phyloP scores from a whole-genome alignment of 371 early-diverging fungal species.

The Saksenaea vasiformis region DNA sequence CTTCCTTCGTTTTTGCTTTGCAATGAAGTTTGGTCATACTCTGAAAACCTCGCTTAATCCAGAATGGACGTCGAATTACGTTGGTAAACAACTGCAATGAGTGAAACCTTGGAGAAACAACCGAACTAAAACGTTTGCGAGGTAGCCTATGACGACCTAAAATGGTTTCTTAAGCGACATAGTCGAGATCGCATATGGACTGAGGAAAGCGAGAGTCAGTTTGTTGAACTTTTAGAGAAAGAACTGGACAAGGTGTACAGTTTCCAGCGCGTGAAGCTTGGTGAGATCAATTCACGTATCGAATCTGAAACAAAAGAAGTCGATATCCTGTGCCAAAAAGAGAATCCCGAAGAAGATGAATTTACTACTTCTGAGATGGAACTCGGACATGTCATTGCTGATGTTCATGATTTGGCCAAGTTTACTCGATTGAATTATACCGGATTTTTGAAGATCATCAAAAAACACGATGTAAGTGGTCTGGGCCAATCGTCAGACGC shows the following conservation, averaged over 20 bases:
- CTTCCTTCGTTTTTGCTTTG: not conserved
- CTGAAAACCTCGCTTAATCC: conserved; percentile 72
- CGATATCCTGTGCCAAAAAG: conserved; percentile 60
- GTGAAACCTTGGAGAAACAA: conserved; percentile 35
- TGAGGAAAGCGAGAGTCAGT: conserved; percentile 82
- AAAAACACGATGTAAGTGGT: conserved; percentile 93
- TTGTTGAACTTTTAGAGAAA: conserved; percentile 84
- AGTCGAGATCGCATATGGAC: conserved; percentile 47
- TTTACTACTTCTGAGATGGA: conserved; percentile 76
- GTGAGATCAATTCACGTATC: conserved; percentile 84
- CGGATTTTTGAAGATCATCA: conserved; percentile 96
- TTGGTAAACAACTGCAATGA: conserved; percentile 60
- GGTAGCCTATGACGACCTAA: conserved; percentile 80
- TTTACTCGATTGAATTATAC: conserved; percentile 96
- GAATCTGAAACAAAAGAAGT: conserved; percentile 70
- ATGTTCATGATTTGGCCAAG: conserved; percentile 93
- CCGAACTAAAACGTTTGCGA: not conserved
- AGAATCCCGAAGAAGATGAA: conserved; percentile 67
- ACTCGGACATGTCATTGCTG: conserved; percentile 82
- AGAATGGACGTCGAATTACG: conserved; percentile 74
- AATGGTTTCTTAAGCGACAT: conserved; percentile 72
- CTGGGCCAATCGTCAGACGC: conserved; percentile 29
- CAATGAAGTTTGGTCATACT: conserved; percentile 92
- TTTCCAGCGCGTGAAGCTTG: conserved; percentile 89
- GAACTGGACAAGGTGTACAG: conserved; percentile 93